Evolutionary conservation across 257 asterid species (phyloP).

Genomic region (Nicotiana benthamiana): DNA sequence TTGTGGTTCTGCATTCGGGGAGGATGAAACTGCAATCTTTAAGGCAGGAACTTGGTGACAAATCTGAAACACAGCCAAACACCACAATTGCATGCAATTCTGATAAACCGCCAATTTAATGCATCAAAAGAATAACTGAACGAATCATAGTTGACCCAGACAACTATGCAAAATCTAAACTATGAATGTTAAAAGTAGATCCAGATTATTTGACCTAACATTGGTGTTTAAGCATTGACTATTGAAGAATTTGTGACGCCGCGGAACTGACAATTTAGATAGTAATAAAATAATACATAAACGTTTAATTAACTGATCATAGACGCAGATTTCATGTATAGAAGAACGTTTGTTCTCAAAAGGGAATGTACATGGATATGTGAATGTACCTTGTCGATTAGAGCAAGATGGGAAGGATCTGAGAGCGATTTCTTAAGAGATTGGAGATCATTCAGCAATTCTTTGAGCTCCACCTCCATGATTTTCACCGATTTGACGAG

Average conservation of each 20-base stretch:
- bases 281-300: neutral
- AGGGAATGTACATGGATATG: neutral
- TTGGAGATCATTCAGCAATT: constrained; percentile 47
- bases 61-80: neutral
- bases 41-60: neutral
- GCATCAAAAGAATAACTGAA: neutral
- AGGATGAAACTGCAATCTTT: neutral
- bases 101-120: neutral
- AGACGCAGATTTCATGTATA: neutral
- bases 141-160: neutral
- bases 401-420: constrained; percentile 37
- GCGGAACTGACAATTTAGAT: neutral
- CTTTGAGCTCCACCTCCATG: constrained; percentile 63
- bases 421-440: constrained; percentile 34
- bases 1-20: neutral
- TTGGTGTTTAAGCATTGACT: neutral
- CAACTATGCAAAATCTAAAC: neutral
- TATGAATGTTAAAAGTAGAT: neutral
- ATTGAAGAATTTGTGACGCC: neutral
- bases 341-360: neutral
- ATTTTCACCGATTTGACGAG: neutral
- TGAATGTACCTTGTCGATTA: constrained; percentile 35
- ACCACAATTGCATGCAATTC: neutral
- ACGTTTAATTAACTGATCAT: neutral
- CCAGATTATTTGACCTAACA: neutral